Evolutionary conservation across 164 flowering plant species (phyloP).

Genomic region (Magnolia sinica): DNA sequence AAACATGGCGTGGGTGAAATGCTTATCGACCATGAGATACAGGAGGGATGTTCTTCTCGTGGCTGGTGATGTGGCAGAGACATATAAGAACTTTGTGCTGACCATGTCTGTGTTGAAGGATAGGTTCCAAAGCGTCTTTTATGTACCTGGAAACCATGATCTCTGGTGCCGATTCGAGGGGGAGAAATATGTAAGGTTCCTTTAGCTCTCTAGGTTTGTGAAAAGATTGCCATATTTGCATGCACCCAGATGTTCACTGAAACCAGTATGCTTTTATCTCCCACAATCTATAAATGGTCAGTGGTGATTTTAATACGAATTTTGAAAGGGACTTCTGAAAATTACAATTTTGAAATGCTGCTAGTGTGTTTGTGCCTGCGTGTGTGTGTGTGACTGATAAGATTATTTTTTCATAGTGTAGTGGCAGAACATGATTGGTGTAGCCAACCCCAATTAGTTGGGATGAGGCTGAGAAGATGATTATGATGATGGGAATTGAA

Average conservation of each 20-base stretch:
- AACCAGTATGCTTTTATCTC: too few relatives aligned
- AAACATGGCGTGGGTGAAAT: constrained; percentile 67
- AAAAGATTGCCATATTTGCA: not conserved
- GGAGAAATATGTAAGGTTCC: constrained; percentile 34
- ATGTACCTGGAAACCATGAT: constrained; percentile 76
- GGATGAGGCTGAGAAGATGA: too few relatives aligned
- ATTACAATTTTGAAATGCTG: not conserved
- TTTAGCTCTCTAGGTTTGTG: not conserved
- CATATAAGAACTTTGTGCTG: constrained; percentile 40
- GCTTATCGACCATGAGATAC: constrained; percentile 33
- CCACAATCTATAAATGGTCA: too few relatives aligned
- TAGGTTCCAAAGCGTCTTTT: constrained; percentile 59
- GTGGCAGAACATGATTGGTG: too few relatives aligned
- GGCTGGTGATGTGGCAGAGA: constrained; percentile 86
- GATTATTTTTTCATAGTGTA: not conserved
- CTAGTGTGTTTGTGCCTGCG: not conserved
- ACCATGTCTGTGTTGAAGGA: constrained; percentile 72
- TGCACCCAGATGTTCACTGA: too few relatives aligned
- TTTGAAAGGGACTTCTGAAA: too few relatives aligned
- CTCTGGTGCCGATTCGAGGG: constrained; percentile 67
- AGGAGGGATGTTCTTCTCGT: constrained; percentile 65
- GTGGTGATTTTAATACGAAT: not conserved
- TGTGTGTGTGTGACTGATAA: not conserved
- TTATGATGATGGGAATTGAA: too few relatives aligned
- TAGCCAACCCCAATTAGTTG: too few relatives aligned